Evolutionary conservation across 495 filamentous ascomycete species (phyloP), one percentile per base, ranked within the genome.

Genomic region (Aspergillus haitiensis): DNA sequence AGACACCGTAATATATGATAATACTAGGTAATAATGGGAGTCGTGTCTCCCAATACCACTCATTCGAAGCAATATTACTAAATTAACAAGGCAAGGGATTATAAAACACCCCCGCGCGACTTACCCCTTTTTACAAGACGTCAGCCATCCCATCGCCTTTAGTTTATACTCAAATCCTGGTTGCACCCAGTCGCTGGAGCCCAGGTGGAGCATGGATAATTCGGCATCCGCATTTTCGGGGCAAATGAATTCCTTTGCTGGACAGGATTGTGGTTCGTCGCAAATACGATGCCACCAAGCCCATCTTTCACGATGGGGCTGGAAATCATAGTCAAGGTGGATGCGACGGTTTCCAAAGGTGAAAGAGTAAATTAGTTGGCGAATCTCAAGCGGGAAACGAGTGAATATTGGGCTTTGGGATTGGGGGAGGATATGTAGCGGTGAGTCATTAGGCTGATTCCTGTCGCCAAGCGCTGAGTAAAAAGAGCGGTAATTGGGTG

Each of bases 221-320:
- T 63, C 60, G 3, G 60, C 55, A 7, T 35, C 60, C 18, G 42
- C 60, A 58, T 54, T 58, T 27, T 63, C 60, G 0, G 60, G 55
- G 18, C 60, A 63, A 13, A 51, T 15, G 35, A 63, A 58, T 18
- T 51, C 34, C 27, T 58, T 50, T 1, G 44, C 37, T 7, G 45
- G 55, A 16, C 60, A 63, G 27, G 58, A 36, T 2, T 35, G 16
- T 18, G 50, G 42, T 27, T 63, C 60, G 48, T 63, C 55, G 21
- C 55, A 63, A 10, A 55, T 45, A 7, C 60, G 44, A 36, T 63
- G 56, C 60, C 60, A 58, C 60, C 60, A 63, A 1, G 13, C 18
- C 60, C 60, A 58, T 15, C 33, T 27, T 9, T 39, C 39, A n/a
- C 11, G n/a, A 16, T 37, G 21, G 7, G 42, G 18, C 16, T 58